Conservation (phyloP, 1,284 basidiomycete species). For the Tremellales sp. region DNA sequence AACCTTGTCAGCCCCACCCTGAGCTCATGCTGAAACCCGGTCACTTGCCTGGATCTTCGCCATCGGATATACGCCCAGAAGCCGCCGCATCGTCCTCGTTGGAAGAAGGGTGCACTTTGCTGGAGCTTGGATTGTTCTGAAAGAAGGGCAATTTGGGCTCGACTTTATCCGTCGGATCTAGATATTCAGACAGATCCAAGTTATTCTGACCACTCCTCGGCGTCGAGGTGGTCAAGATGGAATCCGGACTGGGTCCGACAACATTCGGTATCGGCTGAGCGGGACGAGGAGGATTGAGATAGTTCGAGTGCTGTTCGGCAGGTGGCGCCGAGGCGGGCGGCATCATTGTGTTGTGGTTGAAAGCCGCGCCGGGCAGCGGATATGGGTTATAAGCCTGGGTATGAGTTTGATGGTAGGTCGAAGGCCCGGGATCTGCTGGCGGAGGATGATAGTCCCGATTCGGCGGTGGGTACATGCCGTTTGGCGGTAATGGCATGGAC, state of each 20-base stretch:
- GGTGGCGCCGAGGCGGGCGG: not conserved
- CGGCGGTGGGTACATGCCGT: not conserved
- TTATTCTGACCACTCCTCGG: conserved; percentile 6
- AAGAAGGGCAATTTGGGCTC: conserved; percentile 20
- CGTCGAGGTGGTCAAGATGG: conserved; percentile 1
- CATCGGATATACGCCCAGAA: not conserved
- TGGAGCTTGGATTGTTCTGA: conserved; percentile 11
- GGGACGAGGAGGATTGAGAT: not conserved
- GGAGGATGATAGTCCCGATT: not conserved
- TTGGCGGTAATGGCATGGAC: not conserved
- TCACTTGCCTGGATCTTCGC: conserved; percentile 20
- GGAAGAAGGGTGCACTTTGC: not conserved
- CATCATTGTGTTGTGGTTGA: not conserved
- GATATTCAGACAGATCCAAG: conserved; percentile 25
- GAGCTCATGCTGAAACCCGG: not conserved
- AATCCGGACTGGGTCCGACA: conserved; percentile 1
- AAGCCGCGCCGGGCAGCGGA: not conserved
- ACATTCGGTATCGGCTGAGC: not conserved
- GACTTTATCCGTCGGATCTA: conserved; percentile 19
- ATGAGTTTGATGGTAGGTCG: not conserved
- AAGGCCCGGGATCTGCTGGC: not conserved
- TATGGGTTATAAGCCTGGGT: not conserved
- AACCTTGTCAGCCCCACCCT: not conserved
- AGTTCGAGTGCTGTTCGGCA: not conserved
- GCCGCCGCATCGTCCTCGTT: conserved; percentile 1